Evolutionary conservation across 2,329 filamentous ascomycete genomes (phyloP).

Genomic region (Hypoxylon sp.): DNA sequence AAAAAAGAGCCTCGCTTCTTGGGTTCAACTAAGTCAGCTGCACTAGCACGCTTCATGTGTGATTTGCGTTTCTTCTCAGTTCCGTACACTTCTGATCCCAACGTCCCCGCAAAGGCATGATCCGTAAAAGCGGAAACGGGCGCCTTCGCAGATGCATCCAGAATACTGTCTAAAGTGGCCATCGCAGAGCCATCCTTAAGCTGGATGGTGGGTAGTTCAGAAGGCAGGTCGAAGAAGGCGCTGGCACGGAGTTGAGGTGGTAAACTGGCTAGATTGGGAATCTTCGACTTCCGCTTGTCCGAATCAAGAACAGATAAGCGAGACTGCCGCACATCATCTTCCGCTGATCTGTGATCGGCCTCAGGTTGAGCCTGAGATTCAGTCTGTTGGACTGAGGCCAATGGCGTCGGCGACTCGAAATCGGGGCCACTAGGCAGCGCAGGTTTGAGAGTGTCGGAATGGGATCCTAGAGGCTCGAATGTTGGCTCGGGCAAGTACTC

Average conservation of each 20-base stretch:
- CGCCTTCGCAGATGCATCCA: constrained; percentile 89
- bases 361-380: constrained; percentile 34
- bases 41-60: constrained; percentile 50
- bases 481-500: constrained; percentile 50
- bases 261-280: constrained; percentile 67
- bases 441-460: constrained; percentile 32
- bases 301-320: constrained; percentile 56
- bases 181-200: constrained; percentile 86
- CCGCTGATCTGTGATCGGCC: constrained; percentile 15
- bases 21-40: constrained; percentile 48
- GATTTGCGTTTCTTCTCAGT: constrained; percentile 67
- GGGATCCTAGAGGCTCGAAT: constrained; percentile 54
- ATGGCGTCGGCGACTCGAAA: constrained; percentile 26
- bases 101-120: constrained; percentile 83
- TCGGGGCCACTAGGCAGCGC: constrained; percentile 17
- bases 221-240: constrained; percentile 85
- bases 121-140: constrained; percentile 94
- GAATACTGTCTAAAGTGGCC: constrained; percentile 89
- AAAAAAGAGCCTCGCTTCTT: constrained; percentile 68
- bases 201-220: constrained; percentile 66
- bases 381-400: constrained; percentile 4
- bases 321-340: constrained; percentile 54
- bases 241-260: constrained; percentile 92
- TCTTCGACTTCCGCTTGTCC: constrained; percentile 59
- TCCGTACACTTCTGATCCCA: constrained; percentile 83